Evolutionary conservation across 2,329 filamentous ascomycete genomes (phyloP).

Genomic region (Ceratocystis huliohia): DNA sequence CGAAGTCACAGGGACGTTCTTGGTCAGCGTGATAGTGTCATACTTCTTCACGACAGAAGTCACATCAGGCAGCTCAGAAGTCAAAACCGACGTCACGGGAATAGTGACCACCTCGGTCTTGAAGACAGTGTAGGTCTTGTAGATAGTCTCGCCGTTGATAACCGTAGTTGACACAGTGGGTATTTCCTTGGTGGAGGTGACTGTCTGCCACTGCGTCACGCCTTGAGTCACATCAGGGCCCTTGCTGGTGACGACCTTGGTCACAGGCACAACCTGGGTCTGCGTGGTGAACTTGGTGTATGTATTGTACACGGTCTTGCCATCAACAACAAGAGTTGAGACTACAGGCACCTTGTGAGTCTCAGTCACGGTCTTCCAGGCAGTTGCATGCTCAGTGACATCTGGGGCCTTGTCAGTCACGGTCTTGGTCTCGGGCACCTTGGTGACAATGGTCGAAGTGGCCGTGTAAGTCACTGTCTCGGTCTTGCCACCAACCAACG

Average conservation of each 20-base stretch:
- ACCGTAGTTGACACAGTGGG: slow-evolving; percentile 10
- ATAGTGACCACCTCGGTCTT: slow-evolving; percentile 12
- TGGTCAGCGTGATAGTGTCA: background rate
- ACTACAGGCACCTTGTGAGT: slow-evolving; percentile 4
- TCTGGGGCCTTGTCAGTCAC: slow-evolving; percentile 22
- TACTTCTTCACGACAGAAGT: background rate
- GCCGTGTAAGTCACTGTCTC: slow-evolving; percentile 10
- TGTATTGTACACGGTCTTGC: slow-evolving; percentile 6
- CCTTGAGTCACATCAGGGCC: slow-evolving; percentile 13
- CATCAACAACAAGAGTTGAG: slow-evolving; percentile 1
- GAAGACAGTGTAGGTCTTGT: background rate
- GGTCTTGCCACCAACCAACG: slow-evolving; percentile 7
- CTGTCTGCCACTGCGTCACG: slow-evolving; percentile 3
- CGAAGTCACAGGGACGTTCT: background rate
- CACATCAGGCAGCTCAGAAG: slow-evolving; percentile 6
- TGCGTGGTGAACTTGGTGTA: slow-evolving; percentile 6
- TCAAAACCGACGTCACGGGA: background rate
- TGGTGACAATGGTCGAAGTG: slow-evolving; percentile 8
- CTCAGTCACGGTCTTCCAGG: slow-evolving; percentile 9
- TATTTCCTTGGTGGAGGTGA: slow-evolving; percentile 11
- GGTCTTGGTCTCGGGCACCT: slow-evolving; percentile 23
- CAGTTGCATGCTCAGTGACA: slow-evolving; percentile 6
- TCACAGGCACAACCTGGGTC: background rate
- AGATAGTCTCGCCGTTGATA: slow-evolving; percentile 16
- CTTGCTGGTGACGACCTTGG: slow-evolving; percentile 7